Evolutionary conservation across 495 filamentous ascomycete species (phyloP).

Genomic region (Xylaria grammica): DNA sequence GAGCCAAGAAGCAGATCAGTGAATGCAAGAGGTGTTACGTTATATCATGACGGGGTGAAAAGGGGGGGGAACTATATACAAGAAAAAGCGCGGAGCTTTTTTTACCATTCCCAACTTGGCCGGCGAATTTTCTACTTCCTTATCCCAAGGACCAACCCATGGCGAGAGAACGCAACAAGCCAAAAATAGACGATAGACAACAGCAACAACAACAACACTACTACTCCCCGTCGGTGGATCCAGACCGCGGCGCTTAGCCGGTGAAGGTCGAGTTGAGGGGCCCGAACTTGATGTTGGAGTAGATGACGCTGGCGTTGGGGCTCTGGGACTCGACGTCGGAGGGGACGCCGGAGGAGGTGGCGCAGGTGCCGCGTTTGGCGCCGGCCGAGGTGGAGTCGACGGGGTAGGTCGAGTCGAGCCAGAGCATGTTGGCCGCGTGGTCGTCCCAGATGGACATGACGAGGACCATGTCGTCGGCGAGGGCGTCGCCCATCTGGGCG

Average conservation of each 20-base stretch:
- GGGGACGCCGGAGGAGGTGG: slow-evolving; percentile 62
- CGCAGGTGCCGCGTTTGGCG: slow-evolving; percentile 69
- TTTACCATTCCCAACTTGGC: not conserved
- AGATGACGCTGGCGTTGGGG: slow-evolving; percentile 48
- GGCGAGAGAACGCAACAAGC: no score
- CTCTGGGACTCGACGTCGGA: slow-evolving; percentile 59
- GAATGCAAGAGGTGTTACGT: slow-evolving; percentile 13
- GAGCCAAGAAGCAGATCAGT: not conserved
- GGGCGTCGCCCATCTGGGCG: slow-evolving; percentile 60
- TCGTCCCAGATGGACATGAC: slow-evolving; percentile 81
- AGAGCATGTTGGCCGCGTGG: slow-evolving; percentile 75
- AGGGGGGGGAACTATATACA: slow-evolving; percentile 10
- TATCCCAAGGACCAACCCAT: not conserved
- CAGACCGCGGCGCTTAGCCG: slow-evolving; percentile 1
- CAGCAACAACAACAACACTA: no score
- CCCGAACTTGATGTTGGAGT: slow-evolving; percentile 72
- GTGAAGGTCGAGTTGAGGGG: slow-evolving; percentile 57
- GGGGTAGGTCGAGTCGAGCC: slow-evolving; percentile 77
- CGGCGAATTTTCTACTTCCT: not conserved
- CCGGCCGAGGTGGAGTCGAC: slow-evolving; percentile 59
- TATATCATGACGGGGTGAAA: no score
- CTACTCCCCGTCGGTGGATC: not conserved
- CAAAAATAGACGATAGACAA: no score
- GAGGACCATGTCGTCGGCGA: slow-evolving; percentile 67
- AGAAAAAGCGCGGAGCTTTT: not conserved